A percentile compares a stretch with the other conserved stretches of the same genome.
phyloP scores from a whole-genome alignment of 345 rosid species.

The Erodium maritimum region DNA sequence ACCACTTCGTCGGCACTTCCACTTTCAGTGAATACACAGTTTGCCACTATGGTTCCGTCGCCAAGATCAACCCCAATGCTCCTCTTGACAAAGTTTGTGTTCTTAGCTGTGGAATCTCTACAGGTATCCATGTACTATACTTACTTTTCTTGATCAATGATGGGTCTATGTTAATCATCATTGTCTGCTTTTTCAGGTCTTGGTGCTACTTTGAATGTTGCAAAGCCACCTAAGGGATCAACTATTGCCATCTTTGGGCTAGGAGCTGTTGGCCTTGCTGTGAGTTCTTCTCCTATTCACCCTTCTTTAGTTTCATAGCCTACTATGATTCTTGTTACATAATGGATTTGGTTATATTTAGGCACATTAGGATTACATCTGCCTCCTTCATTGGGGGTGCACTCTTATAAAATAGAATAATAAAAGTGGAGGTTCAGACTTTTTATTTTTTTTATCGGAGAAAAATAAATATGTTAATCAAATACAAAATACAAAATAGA shows the following conservation, averaged over 20 bases:
- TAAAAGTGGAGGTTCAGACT: too few relatives aligned
- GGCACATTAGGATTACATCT: too few relatives aligned
- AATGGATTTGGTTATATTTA: too few relatives aligned
- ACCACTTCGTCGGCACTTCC: constrained; percentile 28
- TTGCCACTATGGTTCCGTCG: constrained; percentile 22
- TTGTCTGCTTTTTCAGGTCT: constrained; percentile 16
- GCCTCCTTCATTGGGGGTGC: too few relatives aligned
- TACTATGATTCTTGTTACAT: too few relatives aligned
- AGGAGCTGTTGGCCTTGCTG: too few relatives aligned
- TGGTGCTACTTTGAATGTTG: constrained; percentile 34
- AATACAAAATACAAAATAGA: too few relatives aligned
- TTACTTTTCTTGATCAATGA: neutral
- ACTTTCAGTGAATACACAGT: constrained; percentile 28
- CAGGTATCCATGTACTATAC: constrained; percentile 11
- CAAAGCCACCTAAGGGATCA: constrained; percentile 23
- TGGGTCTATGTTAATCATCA: too few relatives aligned
- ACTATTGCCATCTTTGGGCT: constrained; percentile 13
- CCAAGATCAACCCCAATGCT: constrained; percentile 26
- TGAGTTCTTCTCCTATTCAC: neutral
- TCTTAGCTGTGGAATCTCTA: constrained; percentile 29
- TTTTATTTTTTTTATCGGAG: too few relatives aligned
- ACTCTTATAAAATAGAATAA: too few relatives aligned
- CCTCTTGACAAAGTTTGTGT: constrained; percentile 34
- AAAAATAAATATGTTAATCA: too few relatives aligned
- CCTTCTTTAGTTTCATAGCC: too few relatives aligned